Evolutionary conservation across 2,329 filamentous ascomycete genomes (phyloP).

Genomic region (Onygenales sp.): DNA sequence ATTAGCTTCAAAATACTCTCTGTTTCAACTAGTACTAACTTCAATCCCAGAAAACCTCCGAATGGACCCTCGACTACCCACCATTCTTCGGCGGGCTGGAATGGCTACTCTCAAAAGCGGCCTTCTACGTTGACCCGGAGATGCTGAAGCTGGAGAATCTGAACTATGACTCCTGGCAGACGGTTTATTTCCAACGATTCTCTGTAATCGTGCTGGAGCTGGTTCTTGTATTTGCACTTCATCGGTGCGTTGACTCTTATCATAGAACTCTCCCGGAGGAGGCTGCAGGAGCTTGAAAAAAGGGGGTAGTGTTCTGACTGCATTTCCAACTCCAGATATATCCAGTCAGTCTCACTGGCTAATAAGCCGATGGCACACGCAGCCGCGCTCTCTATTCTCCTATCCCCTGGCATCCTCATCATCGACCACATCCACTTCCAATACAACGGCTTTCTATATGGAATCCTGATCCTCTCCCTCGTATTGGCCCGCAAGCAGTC

Average conservation of each 20-base stretch:
- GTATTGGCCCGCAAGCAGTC: conserved; percentile 68
- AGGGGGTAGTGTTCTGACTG: neutral
- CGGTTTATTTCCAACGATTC: conserved; percentile 83
- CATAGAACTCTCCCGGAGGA: neutral
- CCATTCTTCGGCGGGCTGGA: conserved; percentile 98
- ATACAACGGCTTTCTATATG: conserved; percentile 97
- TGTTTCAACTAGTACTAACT: neutral
- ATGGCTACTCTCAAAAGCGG: conserved; percentile 77
- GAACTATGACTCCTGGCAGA: conserved; percentile 84
- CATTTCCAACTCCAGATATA: conserved; percentile 46
- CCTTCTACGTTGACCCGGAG: conserved; percentile 63
- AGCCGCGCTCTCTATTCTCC: conserved; percentile 75
- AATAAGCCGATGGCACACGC: conserved; percentile 73
- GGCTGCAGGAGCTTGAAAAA: neutral
- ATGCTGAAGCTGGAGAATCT: conserved; percentile 78
- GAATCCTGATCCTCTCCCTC: conserved; percentile 76
- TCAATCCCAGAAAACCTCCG: conserved; percentile 63
- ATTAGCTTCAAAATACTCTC: neutral
- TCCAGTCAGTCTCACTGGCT: conserved; percentile 57
- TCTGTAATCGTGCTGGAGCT: conserved; percentile 82
- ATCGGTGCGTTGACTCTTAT: conserved; percentile 44
- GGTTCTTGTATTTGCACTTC: conserved; percentile 71
- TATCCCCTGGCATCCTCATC: conserved; percentile 87
- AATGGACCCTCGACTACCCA: conserved; percentile 99
- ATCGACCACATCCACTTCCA: conserved; percentile 99